Conservation (phyloP, 257 asterid species). For the Solanum neorickii region DNA sequence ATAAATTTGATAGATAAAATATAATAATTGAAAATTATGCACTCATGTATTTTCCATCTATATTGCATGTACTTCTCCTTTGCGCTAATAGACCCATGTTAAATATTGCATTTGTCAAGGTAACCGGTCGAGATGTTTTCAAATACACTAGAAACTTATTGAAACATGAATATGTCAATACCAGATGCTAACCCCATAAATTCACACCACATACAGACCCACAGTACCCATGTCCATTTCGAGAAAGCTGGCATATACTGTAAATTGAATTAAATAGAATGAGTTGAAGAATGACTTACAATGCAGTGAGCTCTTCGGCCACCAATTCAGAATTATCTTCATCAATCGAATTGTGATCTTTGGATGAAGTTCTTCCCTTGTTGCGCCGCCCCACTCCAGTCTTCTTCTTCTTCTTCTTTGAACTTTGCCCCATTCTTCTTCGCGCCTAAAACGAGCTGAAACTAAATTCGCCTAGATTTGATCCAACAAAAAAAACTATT, state of each 20-base stretch:
- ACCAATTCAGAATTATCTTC: conserved; percentile 47
- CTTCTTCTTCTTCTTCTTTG: conserved; percentile 77
- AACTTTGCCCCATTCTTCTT: conserved; percentile 53
- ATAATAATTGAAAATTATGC: neutral
- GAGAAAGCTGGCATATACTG: neutral
- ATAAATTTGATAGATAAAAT: neutral
- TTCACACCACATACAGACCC: neutral
- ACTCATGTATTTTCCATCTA: neutral
- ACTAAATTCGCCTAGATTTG: neutral
- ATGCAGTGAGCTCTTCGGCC: conserved; percentile 77
- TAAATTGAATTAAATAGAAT: neutral
- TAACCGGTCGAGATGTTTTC: neutral
- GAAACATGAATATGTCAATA: neutral
- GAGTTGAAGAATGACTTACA: conserved; percentile 27
- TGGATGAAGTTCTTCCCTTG: conserved; percentile 47
- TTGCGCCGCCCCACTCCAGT: conserved; percentile 25
- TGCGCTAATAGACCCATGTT: neutral
- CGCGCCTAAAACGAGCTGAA: neutral
- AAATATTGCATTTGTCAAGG: neutral
- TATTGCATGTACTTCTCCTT: neutral
- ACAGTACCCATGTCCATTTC: neutral
- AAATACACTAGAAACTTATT: neutral
- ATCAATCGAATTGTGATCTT: conserved; percentile 49
- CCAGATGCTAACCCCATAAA: neutral
- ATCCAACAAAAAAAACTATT: neutral